Conservation (phyloP, 116 monocot genomes). For the Posidonia oceanica region DNA sequence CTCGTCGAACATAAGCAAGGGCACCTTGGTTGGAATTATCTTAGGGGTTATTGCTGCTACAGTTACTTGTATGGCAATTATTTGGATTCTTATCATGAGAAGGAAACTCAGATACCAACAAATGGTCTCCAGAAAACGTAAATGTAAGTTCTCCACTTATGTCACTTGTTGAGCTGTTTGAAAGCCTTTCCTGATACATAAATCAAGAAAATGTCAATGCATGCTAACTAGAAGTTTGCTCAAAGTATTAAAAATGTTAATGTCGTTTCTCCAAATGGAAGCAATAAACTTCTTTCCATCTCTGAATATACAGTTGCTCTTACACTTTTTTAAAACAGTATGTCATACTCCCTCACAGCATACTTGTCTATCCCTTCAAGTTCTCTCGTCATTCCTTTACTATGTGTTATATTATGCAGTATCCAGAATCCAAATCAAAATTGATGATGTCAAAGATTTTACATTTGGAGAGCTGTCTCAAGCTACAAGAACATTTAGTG, state of each 20-base stretch:
- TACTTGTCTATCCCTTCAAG: no score
- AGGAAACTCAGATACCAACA: slow-evolving; percentile 15
- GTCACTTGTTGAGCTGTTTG: not conserved
- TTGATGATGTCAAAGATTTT: slow-evolving; percentile 65
- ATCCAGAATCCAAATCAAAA: slow-evolving; percentile 45
- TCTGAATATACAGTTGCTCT: not conserved
- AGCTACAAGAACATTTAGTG: slow-evolving; percentile 55
- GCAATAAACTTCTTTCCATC: not conserved
- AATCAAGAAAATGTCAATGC: not conserved
- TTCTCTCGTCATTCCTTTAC: not conserved
- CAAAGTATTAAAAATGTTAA: not conserved
- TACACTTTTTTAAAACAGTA: not conserved
- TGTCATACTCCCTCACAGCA: not conserved
- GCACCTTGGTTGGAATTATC: slow-evolving; percentile 51
- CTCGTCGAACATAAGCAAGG: slow-evolving; percentile 35
- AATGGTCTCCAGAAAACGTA: slow-evolving; percentile 26
- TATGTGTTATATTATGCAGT: slow-evolving; percentile 24
- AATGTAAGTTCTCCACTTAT: slow-evolving; percentile 33
- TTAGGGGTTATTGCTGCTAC: slow-evolving; percentile 30
- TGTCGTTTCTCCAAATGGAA: not conserved
- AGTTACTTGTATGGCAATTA: slow-evolving; percentile 17
- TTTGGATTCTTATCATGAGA: slow-evolving; percentile 41
- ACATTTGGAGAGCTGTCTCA: slow-evolving; percentile 52
- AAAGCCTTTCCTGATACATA: not conserved
- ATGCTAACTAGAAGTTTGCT: not conserved